These are phyloP conservation scores for Fusarium luffae DNA, from an alignment of 2,329 filamentous ascomycete species.

Conservation along the genomic window DNA sequence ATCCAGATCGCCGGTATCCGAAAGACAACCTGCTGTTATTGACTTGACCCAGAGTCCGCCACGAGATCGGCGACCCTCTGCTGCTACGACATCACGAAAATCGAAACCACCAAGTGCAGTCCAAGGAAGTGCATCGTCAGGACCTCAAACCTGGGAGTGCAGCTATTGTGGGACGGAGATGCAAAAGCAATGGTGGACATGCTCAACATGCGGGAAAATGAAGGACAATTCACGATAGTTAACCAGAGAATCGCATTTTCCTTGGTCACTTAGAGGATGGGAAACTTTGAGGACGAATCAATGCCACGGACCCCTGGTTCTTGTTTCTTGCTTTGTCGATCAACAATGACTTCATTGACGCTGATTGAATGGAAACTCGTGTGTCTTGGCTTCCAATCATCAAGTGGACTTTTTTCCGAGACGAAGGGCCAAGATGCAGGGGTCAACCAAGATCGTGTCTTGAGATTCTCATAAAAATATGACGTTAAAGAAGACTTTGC, in stretches of 20 bases:
- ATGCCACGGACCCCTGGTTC: conserved; percentile 23
- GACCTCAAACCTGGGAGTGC: conserved; percentile 61
- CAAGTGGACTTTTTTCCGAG: conserved; percentile 3
- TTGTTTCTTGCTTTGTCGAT: conserved; percentile 11
- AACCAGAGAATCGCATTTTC: conserved; percentile 1
- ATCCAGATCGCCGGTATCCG: conserved; percentile 24
- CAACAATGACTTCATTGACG: conserved; percentile 43
- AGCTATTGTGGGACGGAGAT: conserved; percentile 62
- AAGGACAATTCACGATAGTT: conserved; percentile 59
- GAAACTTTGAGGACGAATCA: conserved; percentile 20
- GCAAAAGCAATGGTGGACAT: conserved; percentile 68
- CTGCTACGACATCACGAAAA: conserved; percentile 1
- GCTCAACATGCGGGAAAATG: conserved; percentile 64
- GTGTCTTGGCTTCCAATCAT: conserved; percentile 9
- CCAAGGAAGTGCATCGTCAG: conserved; percentile 15
- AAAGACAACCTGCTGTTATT: conserved; percentile 39
- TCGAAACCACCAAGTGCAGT: conserved; percentile 9
- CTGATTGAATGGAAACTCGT: conserved; percentile 2
- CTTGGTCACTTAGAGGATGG: conserved; percentile 7
- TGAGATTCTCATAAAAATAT: conserved; percentile 31
- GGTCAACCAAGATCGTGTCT: conserved; percentile 38
- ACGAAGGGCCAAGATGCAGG: conserved; percentile 32
- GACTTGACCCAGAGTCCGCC: conserved; percentile 52
- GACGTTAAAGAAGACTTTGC: conserved; percentile 38
- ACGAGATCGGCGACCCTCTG: conserved; percentile 24